Conservation (phyloP, 345 rosid species). For the Boechera retrofracta region DNA sequence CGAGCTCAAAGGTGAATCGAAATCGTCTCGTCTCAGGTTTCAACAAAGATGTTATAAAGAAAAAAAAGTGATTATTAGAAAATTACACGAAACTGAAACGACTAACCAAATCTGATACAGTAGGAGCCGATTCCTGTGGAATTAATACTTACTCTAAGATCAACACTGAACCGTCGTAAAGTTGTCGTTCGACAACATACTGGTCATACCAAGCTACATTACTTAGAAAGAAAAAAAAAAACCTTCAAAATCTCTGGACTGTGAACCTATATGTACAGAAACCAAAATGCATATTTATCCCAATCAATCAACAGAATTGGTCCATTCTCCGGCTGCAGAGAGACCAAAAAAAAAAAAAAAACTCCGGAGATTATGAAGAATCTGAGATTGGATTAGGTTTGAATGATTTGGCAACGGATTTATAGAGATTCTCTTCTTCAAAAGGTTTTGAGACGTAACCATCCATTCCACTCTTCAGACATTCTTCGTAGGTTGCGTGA, state of each 20-base stretch:
- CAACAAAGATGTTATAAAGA: neutral
- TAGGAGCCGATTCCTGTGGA: neutral
- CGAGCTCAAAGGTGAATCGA: neutral
- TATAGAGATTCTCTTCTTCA: conserved; percentile 91
- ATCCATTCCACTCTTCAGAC: conserved; percentile 93
- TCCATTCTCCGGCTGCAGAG: neutral
- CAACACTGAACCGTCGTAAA: neutral
- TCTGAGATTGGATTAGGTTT: conserved; percentile 53
- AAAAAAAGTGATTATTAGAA: neutral
- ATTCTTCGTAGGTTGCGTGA: conserved; percentile 84
- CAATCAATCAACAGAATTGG: neutral
- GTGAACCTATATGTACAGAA: conserved; percentile 1
- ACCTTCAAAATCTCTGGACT: neutral
- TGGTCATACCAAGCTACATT: neutral
- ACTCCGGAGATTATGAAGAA: conserved; percentile 35
- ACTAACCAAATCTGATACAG: neutral
- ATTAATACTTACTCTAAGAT: conserved; percentile 3
- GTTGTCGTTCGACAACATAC: neutral
- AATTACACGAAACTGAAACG: neutral
- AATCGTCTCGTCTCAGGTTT: neutral
- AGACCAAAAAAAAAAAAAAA: too few relatives aligned
- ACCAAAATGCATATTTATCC: conserved; percentile 6
- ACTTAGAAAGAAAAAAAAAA: neutral
- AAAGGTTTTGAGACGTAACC: conserved; percentile 97
- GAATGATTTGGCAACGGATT: conserved; percentile 86